A percentile compares a stretch with the other conserved stretches of the same genome.
These are phyloP conservation scores for Clarireedia hainanense DNA, from an alignment of 2,329 filamentous ascomycete genomes.

Conservation along the genomic window DNA sequence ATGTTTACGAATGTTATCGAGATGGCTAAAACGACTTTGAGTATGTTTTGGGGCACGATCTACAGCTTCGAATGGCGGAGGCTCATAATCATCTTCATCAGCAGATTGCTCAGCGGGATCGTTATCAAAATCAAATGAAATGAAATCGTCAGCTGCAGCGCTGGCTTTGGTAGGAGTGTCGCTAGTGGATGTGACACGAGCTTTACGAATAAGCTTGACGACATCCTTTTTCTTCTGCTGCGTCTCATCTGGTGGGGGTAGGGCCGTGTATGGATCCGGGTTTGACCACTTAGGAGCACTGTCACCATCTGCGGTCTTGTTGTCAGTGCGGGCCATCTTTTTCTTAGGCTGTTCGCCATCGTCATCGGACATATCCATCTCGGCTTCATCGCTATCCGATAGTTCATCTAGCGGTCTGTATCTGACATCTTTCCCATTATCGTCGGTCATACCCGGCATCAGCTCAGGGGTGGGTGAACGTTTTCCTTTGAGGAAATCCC, in stretches of 20 bases:
- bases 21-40: conserved; percentile 3
- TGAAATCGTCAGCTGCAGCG: conserved; percentile 70
- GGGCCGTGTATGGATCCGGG: conserved; percentile 82
- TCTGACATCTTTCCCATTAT: conserved; percentile 32
- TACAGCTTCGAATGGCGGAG: conserved; percentile 18
- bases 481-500: conserved; percentile 29
- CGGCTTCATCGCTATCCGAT: conserved; percentile 52
- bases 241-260: conserved; percentile 71
- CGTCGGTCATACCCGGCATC: conserved; percentile 29
- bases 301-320: conserved; percentile 35
- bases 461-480: conserved; percentile 30
- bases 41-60: not conserved
- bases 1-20: conserved; percentile 6
- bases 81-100: not conserved
- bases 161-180: conserved; percentile 41
- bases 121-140: conserved; percentile 69
- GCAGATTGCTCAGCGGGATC: conserved; percentile 24
- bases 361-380: conserved; percentile 52
- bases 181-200: conserved; percentile 54
- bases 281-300: conserved; percentile 80
- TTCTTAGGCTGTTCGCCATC: conserved; percentile 34
- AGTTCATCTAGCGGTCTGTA: conserved; percentile 49
- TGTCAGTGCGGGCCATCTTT: conserved; percentile 36
- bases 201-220: conserved; percentile 85
- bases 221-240: conserved; percentile 75